Base-by-base conservation (phyloP, 2,329 filamentous ascomycete genomes). In the Scedosporium dehoogii region DNA sequence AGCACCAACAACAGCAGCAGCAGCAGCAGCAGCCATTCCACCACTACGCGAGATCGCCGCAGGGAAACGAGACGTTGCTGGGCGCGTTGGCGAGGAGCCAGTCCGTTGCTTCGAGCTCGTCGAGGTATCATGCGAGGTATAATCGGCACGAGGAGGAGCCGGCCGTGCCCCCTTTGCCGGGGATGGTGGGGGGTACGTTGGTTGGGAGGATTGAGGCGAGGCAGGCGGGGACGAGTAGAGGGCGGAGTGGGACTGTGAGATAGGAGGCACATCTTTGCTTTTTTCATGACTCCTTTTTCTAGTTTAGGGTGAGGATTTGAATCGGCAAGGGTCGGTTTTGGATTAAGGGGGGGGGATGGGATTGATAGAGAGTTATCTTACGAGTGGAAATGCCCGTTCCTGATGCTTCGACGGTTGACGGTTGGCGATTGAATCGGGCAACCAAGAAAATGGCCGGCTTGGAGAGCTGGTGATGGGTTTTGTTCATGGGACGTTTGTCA, bases 261-360 rank as follows among this genome's bases (percentile, higher is more conserved):
- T 48, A 48, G 12, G 23, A 14, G 18, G 51, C 21, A 27, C 18
- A 5, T 14, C 2, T 27, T 21, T 27, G 16, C 4, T 21, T 27
- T 57, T 61, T 64, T 59, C 55, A n/a, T n/a, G n/a, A n/a, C n/a
- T 62, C 33, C 44, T 6, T 51, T 62, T 25, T 60, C 57, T 44
- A 33, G 27, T 18, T 29, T 38, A 48, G n/a, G 6, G 25, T 48
- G 21, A 57, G 51, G 42, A 41, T 44, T 44, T 41, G 29, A 41
- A 42, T 18, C 42, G 44, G 27, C 48, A 10, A 23, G 38, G 33
- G 23, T 48, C 5, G 12, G 14, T 48, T 18, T 14, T 14, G 18
- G 7, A 46, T 61, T 62, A 62, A 48, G 16, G 4, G 4, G 44
- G 16, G 4, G 4, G 44, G 10, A 48, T 16, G 44, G 14, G 10